Evolutionary conservation across 2,329 filamentous ascomycete genomes (phyloP), one percentile per base, ranked within the genome.

Genomic region (Fusarium foetens): DNA sequence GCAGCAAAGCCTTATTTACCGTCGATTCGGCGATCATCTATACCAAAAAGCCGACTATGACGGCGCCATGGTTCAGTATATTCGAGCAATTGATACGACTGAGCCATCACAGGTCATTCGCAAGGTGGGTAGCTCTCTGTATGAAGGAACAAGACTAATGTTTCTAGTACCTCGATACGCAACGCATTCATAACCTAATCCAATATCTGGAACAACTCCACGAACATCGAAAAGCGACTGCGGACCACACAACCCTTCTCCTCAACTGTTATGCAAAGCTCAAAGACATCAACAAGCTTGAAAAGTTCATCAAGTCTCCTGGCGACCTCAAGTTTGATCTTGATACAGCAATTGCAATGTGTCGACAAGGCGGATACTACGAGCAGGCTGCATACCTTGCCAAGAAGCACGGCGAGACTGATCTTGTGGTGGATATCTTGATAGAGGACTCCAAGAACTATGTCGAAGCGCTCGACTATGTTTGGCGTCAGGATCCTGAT

Each of bases 41-140:
- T 98, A 99, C 77, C 94, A 97, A 73, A 97, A 97, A 78, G 94
- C 93, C 8, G 95, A 98, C 78, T 99, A 95, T 78, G 96, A 99
- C 78, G 96, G 93, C 11, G 95, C 97, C n/a, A 99, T 99, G 97
- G 92, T 97, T 76, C 96, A 98, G 80, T 99, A 99, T 79, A 90
- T 99, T 70, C 93, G 94, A 75, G 95, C 97, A 0, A 98, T 99
- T 66, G 95, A 98, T 79, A 96, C 94, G 66, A 98, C 95, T 0
- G 95, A 98, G 77, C 95, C 95, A 11, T 98, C 95, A 4, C 95
- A 98, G 78, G 94, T 98, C 51, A 98, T 98, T 77, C 89, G 95
- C 76, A 98, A 97, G 85, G 92, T 93, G 78, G 57, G 76, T 23
- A 8, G 17, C 8, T 3, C 19, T 3, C 8, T 5, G 8, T 8